Base-by-base conservation (phyloP, 768 basidiomycete genomes). In the Psilocybe tampanensis region DNA sequence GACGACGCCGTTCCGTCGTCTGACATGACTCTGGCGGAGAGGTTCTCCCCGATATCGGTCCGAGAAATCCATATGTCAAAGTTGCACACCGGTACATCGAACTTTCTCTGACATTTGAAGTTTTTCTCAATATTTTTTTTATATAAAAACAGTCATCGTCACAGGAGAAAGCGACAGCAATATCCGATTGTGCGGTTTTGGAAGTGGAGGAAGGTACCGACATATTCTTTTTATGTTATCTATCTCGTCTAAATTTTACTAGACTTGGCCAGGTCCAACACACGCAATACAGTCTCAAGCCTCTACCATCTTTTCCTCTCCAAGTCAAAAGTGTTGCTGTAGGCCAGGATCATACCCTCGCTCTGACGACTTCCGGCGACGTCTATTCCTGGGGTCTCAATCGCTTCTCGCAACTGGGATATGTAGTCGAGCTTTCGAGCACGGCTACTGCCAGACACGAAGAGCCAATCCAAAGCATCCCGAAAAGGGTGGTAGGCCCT, bases 271-370 rank as follows among this genome's bases (percentile, higher is more conserved):
- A 82, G 2, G 81, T 80, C 2, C 82, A 89, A 39, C 90, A 94
- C 64, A 94, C 89, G 13, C 92, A 95, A 68, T 89, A 89, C 59
- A 77, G 78, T 12, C 79, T 94, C 26, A 81, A 81, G 41, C 84
- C 87, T 0, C 70, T 92, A 15, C 66, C 80, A 1, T 81, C 85
- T 26, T 76, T 89, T 43, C 72, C 82, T 1, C 76, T 85, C 36
- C 74, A 75, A 0, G 80, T 95, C 26, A 73, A 78, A 6, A 76
- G 85, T 13, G 82, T 98, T 22, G 93, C 94, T 0, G 77, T 95
- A 7, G 95, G 93, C 11, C 96, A 96, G 69, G 97, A 99, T 65
- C 97, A 98, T 68, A 95, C 95, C 0, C 83, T 98, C 24, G 90
- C 86, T 1, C 75, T 98, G 24, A 95, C 94, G 0, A 82, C 77